Evolutionary conservation across 345 rosid species (phyloP).

Genomic region (Odontarrhena argentea): DNA sequence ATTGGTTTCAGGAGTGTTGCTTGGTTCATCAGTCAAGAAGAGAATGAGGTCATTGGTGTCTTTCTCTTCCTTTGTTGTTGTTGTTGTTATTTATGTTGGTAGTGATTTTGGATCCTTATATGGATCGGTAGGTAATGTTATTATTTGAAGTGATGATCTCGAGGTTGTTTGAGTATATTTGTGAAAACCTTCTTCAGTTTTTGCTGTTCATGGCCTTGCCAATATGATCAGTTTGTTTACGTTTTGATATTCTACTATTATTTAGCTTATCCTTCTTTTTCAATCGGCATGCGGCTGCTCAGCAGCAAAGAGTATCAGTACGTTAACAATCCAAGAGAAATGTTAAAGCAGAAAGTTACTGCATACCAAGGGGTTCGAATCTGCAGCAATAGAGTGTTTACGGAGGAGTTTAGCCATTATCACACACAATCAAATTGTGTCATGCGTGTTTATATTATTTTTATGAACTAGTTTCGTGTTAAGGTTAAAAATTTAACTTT

Average conservation of each 20-base stretch:
- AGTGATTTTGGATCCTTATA: conserved; percentile 22
- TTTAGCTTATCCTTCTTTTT: background rate
- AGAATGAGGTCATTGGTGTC: conserved; percentile 15
- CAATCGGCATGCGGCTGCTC: background rate
- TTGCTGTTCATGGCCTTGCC: conserved; percentile 4
- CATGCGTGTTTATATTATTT: no score
- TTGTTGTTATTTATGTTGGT: conserved; percentile 31
- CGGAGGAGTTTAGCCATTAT: no score
- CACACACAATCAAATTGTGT: no score
- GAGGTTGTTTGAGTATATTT: conserved; percentile 32
- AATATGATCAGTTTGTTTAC: conserved; percentile 24
- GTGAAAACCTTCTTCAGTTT: conserved; percentile 11
- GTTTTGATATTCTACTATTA: background rate
- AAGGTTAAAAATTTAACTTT: no score
- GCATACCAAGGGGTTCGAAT: no score
- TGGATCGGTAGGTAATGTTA: conserved; percentile 8
- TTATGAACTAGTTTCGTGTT: no score
- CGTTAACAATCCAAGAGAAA: background rate
- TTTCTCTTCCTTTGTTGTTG: conserved; percentile 26
- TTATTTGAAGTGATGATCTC: conserved; percentile 12
- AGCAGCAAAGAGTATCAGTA: background rate
- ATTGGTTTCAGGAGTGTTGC: conserved; percentile 27
- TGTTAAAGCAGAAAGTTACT: background rate
- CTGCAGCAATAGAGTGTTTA: no score
- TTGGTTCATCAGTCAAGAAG: conserved; percentile 27